phyloP scores from a whole-genome alignment of 768 basidiomycete genomes.

The Neoboletus magnificus region DNA sequence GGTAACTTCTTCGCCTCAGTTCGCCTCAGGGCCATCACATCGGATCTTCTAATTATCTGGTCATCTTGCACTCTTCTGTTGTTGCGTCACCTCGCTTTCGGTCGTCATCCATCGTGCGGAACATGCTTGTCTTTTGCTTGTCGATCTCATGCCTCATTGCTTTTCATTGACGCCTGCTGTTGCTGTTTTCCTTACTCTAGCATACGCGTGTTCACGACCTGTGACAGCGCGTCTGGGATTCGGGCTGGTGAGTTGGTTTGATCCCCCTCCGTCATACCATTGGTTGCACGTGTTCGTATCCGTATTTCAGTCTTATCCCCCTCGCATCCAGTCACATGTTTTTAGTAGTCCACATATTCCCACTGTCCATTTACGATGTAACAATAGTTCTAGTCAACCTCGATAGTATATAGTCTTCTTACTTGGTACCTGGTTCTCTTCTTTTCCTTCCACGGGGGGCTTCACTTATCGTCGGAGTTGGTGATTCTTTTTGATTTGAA shows the following conservation, averaged over 20 bases:
- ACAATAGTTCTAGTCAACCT: constrained; percentile 29
- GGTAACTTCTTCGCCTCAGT: constrained; percentile 37
- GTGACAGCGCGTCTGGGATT: constrained; percentile 10
- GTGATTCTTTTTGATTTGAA: constrained; percentile 2
- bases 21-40: constrained; percentile 10
- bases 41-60: constrained; percentile 24
- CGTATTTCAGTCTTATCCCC: constrained; percentile 2
- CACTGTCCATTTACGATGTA: constrained; percentile 35
- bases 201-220: constrained; percentile 10
- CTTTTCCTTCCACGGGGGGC: neutral
- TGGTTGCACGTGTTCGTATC: constrained; percentile 16
- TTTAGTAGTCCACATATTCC: constrained; percentile 24
- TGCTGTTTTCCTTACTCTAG: constrained; percentile 15
- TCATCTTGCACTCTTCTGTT: constrained; percentile 19
- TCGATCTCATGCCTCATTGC: constrained; percentile 7
- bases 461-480: neutral
- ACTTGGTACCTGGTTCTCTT: constrained; percentile 12
- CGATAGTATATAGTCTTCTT: constrained; percentile 29
- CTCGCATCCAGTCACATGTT: constrained; percentile 26
- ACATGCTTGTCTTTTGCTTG: constrained; percentile 22
- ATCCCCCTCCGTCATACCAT: constrained; percentile 13
- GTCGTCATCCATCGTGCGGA: constrained; percentile 15
- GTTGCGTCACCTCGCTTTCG: constrained; percentile 17
- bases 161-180: constrained; percentile 10
- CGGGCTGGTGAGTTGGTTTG: constrained; percentile 16